Evolutionary conservation across 1,139 yeast species (phyloP).

Genomic region (Yamadazyma siamensis): DNA sequence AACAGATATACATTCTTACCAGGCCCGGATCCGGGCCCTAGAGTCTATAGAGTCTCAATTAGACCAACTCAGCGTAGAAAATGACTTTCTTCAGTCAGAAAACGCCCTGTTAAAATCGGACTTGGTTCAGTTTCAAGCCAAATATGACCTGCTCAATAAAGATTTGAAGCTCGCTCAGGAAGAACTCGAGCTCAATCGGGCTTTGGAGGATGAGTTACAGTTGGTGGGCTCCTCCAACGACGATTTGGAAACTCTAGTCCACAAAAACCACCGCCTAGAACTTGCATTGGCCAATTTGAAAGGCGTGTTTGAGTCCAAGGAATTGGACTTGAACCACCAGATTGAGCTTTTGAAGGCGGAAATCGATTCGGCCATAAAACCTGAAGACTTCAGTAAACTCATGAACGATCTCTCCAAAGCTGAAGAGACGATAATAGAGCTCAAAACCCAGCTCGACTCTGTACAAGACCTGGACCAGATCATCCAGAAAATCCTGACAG

Average conservation of each 20-base stretch:
- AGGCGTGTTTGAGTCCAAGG: slow-evolving; percentile 26
- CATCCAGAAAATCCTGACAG: slow-evolving; percentile 53
- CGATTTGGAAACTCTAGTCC: slow-evolving; percentile 19
- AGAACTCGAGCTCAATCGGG: slow-evolving; percentile 42
- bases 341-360: slow-evolving; percentile 13
- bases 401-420: slow-evolving; percentile 33
- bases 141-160: slow-evolving; percentile 34
- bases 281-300: slow-evolving; percentile 39
- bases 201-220: slow-evolving; percentile 35
- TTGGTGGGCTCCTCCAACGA: slow-evolving; percentile 14
- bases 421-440: slow-evolving; percentile 37
- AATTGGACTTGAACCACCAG: slow-evolving; percentile 19
- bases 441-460: slow-evolving; percentile 43
- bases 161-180: slow-evolving; percentile 45
- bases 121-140: slow-evolving; percentile 26
- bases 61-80: slow-evolving; percentile 54
- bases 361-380: slow-evolving; percentile 7
- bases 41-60: slow-evolving; percentile 33
- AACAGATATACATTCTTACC: slow-evolving; percentile 24
- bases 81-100: slow-evolving; percentile 46
- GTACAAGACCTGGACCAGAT: slow-evolving; percentile 43
- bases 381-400: slow-evolving; percentile 12
- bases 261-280: slow-evolving; percentile 34
- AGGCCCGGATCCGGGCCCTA: slow-evolving; percentile 16
- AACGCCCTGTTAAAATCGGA: slow-evolving; percentile 31